These are phyloP conservation scores for Pneumocystis sp. DNA, from an alignment of 1,139 yeast genomes.

Conservation along the genomic window DNA sequence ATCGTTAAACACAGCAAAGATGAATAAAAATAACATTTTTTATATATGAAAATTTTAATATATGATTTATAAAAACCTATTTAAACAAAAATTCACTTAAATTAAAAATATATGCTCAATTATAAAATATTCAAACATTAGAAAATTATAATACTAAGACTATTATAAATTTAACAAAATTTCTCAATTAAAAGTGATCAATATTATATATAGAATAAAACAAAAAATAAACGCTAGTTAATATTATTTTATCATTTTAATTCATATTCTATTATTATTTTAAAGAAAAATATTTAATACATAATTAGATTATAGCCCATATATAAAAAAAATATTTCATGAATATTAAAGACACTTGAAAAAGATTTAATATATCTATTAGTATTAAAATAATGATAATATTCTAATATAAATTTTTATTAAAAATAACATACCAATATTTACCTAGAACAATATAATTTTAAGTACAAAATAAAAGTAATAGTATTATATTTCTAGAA, in stretches of 20 bases:
- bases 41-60: slow-evolving; percentile 79
- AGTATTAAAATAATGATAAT: slow-evolving; percentile 69
- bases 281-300: slow-evolving; percentile 3
- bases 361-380: slow-evolving; percentile 44
- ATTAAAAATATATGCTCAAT: slow-evolving; percentile 54
- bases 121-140: slow-evolving; percentile 58
- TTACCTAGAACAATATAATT: slow-evolving; percentile 68
- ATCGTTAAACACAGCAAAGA: slow-evolving; percentile 45
- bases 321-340: slow-evolving; percentile 28
- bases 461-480: slow-evolving; percentile 73
- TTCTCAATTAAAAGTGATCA: slow-evolving; percentile 30
- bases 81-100: slow-evolving; percentile 44
- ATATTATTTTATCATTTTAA: slow-evolving; percentile 58
- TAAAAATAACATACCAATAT: background rate
- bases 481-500: slow-evolving; percentile 32
- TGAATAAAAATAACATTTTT: slow-evolving; percentile 58
- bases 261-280: slow-evolving; percentile 49
- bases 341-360: slow-evolving; percentile 47
- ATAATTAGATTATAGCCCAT: slow-evolving; percentile 87
- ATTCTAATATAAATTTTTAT: slow-evolving; percentile 20
- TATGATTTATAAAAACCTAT: slow-evolving; percentile 76
- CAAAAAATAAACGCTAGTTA: slow-evolving; percentile 58
- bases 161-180: slow-evolving; percentile 28
- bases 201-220: slow-evolving; percentile 55
- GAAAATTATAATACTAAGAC: slow-evolving; percentile 48